phyloP scores from a whole-genome alignment of 345 rosid genomes.

The Diplotaxis tenuifolia region DNA sequence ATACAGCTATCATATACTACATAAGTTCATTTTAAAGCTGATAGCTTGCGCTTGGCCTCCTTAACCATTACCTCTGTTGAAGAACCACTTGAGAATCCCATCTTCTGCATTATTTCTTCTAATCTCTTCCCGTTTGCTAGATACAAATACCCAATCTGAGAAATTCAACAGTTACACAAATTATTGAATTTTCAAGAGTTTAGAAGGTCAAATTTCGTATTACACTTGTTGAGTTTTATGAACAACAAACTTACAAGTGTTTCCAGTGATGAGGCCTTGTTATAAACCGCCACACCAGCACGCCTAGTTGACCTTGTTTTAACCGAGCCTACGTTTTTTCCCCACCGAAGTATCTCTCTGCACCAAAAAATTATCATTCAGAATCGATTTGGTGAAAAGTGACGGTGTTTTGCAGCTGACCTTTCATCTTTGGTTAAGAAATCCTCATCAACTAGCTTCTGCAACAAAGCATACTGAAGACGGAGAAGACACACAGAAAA shows the following conservation, averaged over 20 bases:
- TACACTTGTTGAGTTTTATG: neutral
- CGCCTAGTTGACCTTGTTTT: constrained; percentile 62
- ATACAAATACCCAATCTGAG: constrained; percentile 83
- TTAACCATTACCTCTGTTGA: constrained; percentile 48
- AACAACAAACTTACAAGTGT: constrained; percentile 48
- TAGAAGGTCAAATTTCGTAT: neutral
- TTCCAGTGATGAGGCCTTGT: constrained; percentile 72
- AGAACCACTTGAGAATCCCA: constrained; percentile 70
- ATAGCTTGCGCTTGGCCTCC: constrained; percentile 42
- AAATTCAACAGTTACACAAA: neutral
- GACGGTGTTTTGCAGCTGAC: constrained; percentile 39
- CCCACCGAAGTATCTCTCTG: constrained; percentile 55
- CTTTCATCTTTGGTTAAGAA: constrained; percentile 70
- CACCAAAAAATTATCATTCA: neutral
- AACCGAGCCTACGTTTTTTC: constrained; percentile 59
- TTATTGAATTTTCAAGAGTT: neutral
- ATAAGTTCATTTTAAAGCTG: constrained; percentile 10
- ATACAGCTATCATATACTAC: too few relatives aligned
- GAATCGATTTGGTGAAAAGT: neutral
- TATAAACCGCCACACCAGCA: constrained; percentile 65
- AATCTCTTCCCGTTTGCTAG: constrained; percentile 62
- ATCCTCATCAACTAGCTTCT: constrained; percentile 63
- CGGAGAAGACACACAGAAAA: neutral
- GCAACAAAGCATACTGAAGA: constrained; percentile 79
- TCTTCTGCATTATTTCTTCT: constrained; percentile 74